Conservation (phyloP, 148 eudicot species). For the Chenopodium album region DNA sequence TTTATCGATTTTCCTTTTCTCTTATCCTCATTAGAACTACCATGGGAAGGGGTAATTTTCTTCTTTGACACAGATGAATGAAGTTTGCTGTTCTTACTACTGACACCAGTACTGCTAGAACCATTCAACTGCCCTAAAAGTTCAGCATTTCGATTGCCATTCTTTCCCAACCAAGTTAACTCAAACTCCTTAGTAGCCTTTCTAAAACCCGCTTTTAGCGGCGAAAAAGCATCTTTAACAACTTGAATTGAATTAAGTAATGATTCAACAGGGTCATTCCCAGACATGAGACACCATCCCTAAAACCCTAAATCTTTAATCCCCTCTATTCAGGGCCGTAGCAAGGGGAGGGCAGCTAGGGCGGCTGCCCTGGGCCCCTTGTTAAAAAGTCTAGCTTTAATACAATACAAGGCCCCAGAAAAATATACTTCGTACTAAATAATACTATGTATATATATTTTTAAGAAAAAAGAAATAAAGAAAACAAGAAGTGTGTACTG, state of each 20-base stretch:
- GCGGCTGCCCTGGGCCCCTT: too few relatives aligned
- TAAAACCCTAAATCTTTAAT: conserved; percentile 28
- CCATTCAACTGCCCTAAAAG: conserved; percentile 28
- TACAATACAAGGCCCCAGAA: too few relatives aligned
- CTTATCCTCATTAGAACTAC: conserved; percentile 48
- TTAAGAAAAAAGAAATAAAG: too few relatives aligned
- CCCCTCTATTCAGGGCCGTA: neutral
- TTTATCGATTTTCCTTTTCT: conserved; percentile 52
- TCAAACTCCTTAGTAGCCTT: conserved; percentile 82
- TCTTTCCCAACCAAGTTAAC: conserved; percentile 61
- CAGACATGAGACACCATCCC: conserved; percentile 45
- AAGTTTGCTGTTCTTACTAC: conserved; percentile 30
- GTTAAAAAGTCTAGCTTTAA: too few relatives aligned
- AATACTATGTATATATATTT: too few relatives aligned
- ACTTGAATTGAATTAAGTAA: conserved; percentile 61
- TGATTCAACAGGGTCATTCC: conserved; percentile 75
- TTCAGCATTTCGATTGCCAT: conserved; percentile 28
- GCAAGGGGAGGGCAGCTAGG: too few relatives aligned
- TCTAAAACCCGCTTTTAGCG: conserved; percentile 61
- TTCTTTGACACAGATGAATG: conserved; percentile 32
- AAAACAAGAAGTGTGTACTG: too few relatives aligned
- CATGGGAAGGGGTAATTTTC: conserved; percentile 23
- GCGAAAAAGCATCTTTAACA: conserved; percentile 64
- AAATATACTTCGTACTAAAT: too few relatives aligned
- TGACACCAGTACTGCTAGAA: conserved; percentile 16